Evolutionary conservation across 108 stramenopile genomes (phyloP).

Genomic region (Fragilaria crotonensis): DNA sequence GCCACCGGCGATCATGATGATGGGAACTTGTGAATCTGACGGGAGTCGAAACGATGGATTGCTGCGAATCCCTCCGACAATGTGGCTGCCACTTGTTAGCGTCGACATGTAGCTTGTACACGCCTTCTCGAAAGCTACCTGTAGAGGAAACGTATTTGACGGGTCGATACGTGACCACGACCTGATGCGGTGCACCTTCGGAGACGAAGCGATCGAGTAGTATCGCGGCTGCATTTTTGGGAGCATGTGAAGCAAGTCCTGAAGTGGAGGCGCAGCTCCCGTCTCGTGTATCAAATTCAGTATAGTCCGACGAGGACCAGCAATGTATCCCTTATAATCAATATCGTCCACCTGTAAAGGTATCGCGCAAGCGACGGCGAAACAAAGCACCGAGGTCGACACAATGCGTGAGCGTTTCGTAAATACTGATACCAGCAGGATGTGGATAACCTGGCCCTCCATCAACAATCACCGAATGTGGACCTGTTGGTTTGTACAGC

Average conservation of each 20-base stretch:
- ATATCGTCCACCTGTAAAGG: slow-evolving; percentile 33
- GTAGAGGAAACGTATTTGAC: slow-evolving; percentile 40
- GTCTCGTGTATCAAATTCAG: slow-evolving; percentile 34
- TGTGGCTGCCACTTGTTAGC: slow-evolving; percentile 6
- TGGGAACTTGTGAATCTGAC: slow-evolving; percentile 27
- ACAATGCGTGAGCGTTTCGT: slow-evolving; percentile 58
- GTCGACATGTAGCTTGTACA: slow-evolving; percentile 31
- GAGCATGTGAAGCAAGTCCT: slow-evolving; percentile 48
- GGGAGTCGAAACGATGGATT: slow-evolving; percentile 71
- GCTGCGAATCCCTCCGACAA: slow-evolving; percentile 22
- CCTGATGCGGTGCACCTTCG: slow-evolving; percentile 19
- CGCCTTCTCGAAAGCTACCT: slow-evolving; percentile 41
- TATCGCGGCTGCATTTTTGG: slow-evolving; percentile 55
- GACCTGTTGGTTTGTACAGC: slow-evolving; percentile 42
- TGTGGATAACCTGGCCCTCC: slow-evolving; percentile 35
- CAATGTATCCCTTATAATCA: slow-evolving; percentile 55
- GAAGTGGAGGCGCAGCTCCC: slow-evolving; percentile 20
- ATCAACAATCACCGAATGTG: slow-evolving; percentile 33
- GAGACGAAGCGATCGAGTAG: slow-evolving; percentile 63
- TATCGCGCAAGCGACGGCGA: slow-evolving; percentile 49
- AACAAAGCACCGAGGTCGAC: slow-evolving; percentile 41
- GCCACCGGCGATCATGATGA: slow-evolving; percentile 63
- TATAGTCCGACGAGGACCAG: slow-evolving; percentile 41
- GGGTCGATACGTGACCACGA: slow-evolving; percentile 46
- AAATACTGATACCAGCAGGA: slow-evolving; percentile 45